Percentiles rank a stretch among this genome's conserved stretches.
These are phyloP conservation scores for Melastoma candidum DNA, from an alignment of 441 rosid species.

Conservation along the genomic window DNA sequence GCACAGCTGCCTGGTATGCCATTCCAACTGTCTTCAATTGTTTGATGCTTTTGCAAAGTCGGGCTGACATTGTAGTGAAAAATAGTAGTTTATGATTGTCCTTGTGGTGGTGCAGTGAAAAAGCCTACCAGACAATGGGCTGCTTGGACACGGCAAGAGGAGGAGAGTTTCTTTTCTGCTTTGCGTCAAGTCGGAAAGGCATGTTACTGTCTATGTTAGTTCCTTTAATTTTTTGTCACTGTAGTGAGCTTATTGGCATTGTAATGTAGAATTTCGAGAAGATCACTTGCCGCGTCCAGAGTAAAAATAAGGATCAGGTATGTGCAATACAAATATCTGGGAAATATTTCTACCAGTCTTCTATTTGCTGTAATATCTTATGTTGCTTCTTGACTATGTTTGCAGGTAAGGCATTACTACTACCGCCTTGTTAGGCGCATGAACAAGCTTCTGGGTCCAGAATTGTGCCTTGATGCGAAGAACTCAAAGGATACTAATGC, in stretches of 20 bases:
- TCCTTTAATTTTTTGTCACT: constrained; percentile 9
- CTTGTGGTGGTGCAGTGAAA: constrained; percentile 39
- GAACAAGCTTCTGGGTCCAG: constrained; percentile 95
- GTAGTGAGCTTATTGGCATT: constrained; percentile 3
- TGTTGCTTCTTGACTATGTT: constrained; percentile 12
- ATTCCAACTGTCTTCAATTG: constrained; percentile 5
- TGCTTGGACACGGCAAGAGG: constrained; percentile 99
- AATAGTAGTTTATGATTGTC: background rate
- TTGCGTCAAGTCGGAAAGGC: constrained; percentile 99
- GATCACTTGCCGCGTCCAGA: constrained; percentile 90
- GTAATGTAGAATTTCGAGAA: constrained; percentile 85
- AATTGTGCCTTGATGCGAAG: constrained; percentile 85
- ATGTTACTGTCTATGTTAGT: constrained; percentile 13
- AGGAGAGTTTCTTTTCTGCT: constrained; percentile 94
- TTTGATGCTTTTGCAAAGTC: constrained; percentile 6
- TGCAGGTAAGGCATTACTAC: constrained; percentile 94
- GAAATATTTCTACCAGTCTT: constrained; percentile 8
- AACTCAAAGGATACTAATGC: constrained; percentile 95
- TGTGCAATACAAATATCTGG: constrained; percentile 11
- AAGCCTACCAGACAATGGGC: constrained; percentile 96
- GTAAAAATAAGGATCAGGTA: constrained; percentile 99
- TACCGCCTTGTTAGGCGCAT: constrained; percentile 95
- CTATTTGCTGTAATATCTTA: constrained; percentile 8
- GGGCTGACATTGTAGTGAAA: background rate
- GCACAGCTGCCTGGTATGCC: constrained; percentile 53